Evolutionary conservation across 331 rosid species (phyloP).

Genomic region (Cydonia oblonga): DNA sequence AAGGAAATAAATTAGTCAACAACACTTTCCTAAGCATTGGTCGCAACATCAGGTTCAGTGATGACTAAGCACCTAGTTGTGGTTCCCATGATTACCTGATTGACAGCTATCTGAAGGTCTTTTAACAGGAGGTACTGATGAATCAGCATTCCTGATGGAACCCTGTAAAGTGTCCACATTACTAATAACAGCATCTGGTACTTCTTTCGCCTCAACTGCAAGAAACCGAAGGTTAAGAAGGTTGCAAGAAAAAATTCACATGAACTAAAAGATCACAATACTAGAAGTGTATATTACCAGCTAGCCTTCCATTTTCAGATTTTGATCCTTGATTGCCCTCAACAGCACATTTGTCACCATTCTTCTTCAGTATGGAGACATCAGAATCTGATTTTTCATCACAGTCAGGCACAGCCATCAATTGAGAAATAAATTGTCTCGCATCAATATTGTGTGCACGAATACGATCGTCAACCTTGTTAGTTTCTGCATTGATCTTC

Average conservation of each 20-base stretch:
- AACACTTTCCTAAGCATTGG: neutral
- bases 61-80: slow-evolving; percentile 1
- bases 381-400: slow-evolving; percentile 25
- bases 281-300: slow-evolving; percentile 28
- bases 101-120: slow-evolving; percentile 49
- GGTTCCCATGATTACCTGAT: slow-evolving; percentile 37
- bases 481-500: slow-evolving; percentile 69
- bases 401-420: slow-evolving; percentile 49
- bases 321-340: slow-evolving; percentile 26
- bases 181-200: slow-evolving; percentile 15
- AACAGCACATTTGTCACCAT: slow-evolving; percentile 23
- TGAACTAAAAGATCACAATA: neutral
- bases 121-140: slow-evolving; percentile 47
- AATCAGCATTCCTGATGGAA: slow-evolving; percentile 25
- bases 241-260: neutral
- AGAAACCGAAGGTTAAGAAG: slow-evolving; percentile 13
- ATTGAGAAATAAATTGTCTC: slow-evolving; percentile 57
- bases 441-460: slow-evolving; percentile 73
- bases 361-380: slow-evolving; percentile 12
- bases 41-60: slow-evolving; percentile 6
- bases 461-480: slow-evolving; percentile 59
- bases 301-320: slow-evolving; percentile 25
- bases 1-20: neutral
- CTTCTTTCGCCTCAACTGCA: slow-evolving; percentile 42
- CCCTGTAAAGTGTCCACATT: slow-evolving; percentile 19